Percentiles rank a stretch among this genome's conserved stretches.
These are phyloP conservation scores for Hygrocybe coccinea DNA, from an alignment of 768 basidiomycete species.

Conservation along the genomic window DNA sequence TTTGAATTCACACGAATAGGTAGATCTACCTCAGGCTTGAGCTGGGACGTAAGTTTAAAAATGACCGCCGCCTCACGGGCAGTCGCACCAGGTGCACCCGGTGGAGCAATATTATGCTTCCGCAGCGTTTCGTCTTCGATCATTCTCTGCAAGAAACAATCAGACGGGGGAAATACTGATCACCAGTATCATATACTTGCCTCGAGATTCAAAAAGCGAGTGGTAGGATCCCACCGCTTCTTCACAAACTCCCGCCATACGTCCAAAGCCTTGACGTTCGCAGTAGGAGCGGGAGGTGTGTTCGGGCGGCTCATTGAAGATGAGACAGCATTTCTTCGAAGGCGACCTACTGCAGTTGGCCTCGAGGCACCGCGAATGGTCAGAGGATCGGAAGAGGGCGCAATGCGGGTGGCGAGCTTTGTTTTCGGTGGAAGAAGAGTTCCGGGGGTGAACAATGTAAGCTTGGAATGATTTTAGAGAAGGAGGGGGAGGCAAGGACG, in stretches of 20 bases:
- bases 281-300: constrained; percentile 16
- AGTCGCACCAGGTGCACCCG: constrained; percentile 61
- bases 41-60: constrained; percentile 78
- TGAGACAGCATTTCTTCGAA: constrained; percentile 57
- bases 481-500: constrained; percentile 6
- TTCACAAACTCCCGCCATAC: constrained; percentile 74
- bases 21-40: constrained; percentile 61
- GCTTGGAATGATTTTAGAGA: constrained; percentile 2
- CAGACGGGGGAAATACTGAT: not conserved
- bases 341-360: constrained; percentile 44
- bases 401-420: constrained; percentile 31
- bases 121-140: constrained; percentile 70
- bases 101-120: constrained; percentile 64
- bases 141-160: constrained; percentile 52
- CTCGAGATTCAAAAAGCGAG: constrained; percentile 75
- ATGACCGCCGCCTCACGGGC: constrained; percentile 72
- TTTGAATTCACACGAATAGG: constrained; percentile 1
- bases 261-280: constrained; percentile 45
- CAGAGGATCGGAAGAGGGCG: constrained; percentile 48
- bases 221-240: constrained; percentile 65
- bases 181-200: constrained; percentile 40
- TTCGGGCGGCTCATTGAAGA: constrained; percentile 5
- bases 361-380: constrained; percentile 64
- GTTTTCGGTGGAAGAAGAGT: constrained; percentile 30
- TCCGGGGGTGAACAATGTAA: constrained; percentile 18